Conservation (phyloP, 106 monocot genomes). For the Phalaenopsis aphrodite region DNA sequence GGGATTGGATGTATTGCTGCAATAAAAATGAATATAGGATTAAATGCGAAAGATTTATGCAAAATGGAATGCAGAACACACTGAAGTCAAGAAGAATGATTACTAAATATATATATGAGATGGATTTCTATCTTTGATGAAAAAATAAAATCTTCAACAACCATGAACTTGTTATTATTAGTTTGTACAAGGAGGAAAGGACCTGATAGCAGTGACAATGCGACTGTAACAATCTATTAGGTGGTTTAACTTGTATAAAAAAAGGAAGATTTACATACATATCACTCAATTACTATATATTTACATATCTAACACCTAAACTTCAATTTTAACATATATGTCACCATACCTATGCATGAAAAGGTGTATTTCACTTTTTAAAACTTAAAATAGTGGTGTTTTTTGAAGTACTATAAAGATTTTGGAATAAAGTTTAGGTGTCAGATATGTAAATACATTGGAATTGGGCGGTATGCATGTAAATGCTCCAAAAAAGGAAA, state of each 20-base stretch:
- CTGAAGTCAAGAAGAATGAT: background rate
- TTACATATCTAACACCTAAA: too few species aligned
- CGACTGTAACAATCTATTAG: background rate
- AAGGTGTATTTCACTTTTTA: too few species aligned
- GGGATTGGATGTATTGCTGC: constrained; percentile 84
- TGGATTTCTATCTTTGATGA: background rate
- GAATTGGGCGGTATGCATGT: too few species aligned
- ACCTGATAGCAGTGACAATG: background rate
- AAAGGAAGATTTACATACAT: too few species aligned
- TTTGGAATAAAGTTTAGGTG: too few species aligned
- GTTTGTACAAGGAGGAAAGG: background rate
- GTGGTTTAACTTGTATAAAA: background rate
- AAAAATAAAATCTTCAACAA: background rate
- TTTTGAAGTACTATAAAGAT: too few species aligned
- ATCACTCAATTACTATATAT: too few species aligned
- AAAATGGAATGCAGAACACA: background rate
- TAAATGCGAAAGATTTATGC: background rate
- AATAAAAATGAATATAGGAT: background rate
- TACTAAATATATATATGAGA: background rate
- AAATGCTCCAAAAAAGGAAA: background rate
- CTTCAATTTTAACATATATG: too few species aligned
- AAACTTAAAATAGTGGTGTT: too few species aligned
- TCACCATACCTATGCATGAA: too few species aligned
- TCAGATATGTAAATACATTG: too few species aligned
- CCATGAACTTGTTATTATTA: background rate